phyloP scores from a whole-genome alignment of 495 filamentous ascomycete genomes.

The Hypoxylon perforatum region DNA sequence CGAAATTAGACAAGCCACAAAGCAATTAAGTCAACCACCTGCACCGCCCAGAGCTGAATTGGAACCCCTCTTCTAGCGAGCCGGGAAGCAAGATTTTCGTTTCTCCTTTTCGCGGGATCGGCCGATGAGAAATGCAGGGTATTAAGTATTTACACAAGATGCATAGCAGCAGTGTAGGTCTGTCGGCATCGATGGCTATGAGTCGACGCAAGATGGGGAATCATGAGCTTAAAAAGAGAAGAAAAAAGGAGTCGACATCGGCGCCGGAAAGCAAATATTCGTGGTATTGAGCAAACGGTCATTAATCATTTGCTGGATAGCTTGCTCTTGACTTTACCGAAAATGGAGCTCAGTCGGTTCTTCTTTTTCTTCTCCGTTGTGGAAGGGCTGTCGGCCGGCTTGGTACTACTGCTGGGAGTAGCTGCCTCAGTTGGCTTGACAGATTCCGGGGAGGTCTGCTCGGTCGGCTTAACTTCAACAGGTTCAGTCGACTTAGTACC shows the following conservation, averaged over 20 bases:
- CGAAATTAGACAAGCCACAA: conserved; percentile 9
- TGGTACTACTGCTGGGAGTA: conserved; percentile 48
- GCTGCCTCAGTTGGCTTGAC: conserved; percentile 38
- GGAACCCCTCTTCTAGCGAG: background rate
- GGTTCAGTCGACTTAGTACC: conserved; percentile 36
- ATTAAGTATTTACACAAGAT: conserved; percentile 40
- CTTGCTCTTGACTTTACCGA: conserved; percentile 69
- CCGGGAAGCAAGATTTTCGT: conserved; percentile 5
- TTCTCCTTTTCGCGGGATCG: background rate
- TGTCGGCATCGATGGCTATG: conserved; percentile 37
- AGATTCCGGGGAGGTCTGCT: conserved; percentile 33
- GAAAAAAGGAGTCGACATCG: conserved; percentile 31
- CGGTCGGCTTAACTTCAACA: conserved; percentile 34
- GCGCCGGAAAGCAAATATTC: conserved; percentile 33
- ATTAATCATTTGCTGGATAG: conserved; percentile 48
- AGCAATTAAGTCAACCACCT: conserved; percentile 14
- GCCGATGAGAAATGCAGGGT: conserved; percentile 24
- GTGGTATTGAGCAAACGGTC: conserved; percentile 23
- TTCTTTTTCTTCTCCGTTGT: conserved; percentile 65
- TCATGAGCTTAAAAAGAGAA: conserved; percentile 49
- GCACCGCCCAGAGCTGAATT: conserved; percentile 24
- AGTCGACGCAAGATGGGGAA: conserved; percentile 52
- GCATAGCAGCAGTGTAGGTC: conserved; percentile 30
- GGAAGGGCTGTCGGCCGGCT: conserved; percentile 44
- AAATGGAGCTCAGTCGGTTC: conserved; percentile 67